Evolutionary conservation across 495 filamentous ascomycete species (phyloP), one percentile per base, ranked within the genome.

Genomic region (Parachaetomium inaequale): DNA sequence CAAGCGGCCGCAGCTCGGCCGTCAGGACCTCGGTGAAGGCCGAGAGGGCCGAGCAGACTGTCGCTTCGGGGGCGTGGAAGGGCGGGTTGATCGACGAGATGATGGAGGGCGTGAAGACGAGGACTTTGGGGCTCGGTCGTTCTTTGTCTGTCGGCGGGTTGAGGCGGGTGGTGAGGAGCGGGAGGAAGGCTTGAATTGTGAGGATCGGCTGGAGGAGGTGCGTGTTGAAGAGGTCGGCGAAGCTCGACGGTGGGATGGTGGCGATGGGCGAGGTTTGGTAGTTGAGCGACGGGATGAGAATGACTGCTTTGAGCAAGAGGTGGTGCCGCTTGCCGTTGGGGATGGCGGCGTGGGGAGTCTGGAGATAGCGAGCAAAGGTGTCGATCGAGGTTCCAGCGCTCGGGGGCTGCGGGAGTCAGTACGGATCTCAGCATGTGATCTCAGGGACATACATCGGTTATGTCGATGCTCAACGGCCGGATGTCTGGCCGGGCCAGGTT

Each of bases 181-280:
- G 93, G 1, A 98, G 79, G 77, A 98, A 96, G 26, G 88, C 82
- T 71, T 96, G 92, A 12, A 90, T 81, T 0, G 88, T 91, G 59
- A 96, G 81, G 63, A 98, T 88, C 5, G 95, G 93, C n/a, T 89
- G 87, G 31, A 98, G 83, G n/a, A 98, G 81, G 57, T 93, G 91
- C 6, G 89, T 90, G 77, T 96, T 96, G 66, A 98, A 81, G 15
- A 88, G 87, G 69, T 98, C 92, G 57, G 89, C 88, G 83, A 93
- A 96, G 63, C 84, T 82, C 21, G 88, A 88, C 0, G 89, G 84
- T 10, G 91, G 84, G 60, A 96, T 86, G 5, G 88, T 92, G 58
- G 91, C 91, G 43, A 96, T 86, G 1, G 90, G 88, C 4, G 88
- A 87, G 43, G 87, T 83, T 12, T 87, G 87, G 72, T 87, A 88